Conservation (phyloP, 305 asterid genomes). For the Fraxinus latifolia region DNA sequence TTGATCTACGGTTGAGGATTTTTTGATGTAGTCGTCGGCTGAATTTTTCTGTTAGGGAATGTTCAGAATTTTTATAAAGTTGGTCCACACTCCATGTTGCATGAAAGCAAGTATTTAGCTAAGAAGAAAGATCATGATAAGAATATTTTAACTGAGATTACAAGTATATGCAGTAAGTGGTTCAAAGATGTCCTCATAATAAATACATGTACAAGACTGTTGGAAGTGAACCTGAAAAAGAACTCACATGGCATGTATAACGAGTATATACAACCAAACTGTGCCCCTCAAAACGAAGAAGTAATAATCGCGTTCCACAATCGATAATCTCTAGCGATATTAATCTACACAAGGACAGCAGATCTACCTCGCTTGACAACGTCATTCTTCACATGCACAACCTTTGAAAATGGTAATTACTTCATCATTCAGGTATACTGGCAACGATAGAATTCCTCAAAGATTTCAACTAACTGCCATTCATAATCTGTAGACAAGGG, state of each 20-base stretch:
- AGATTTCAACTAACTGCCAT: not conserved
- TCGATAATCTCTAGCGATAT: not conserved
- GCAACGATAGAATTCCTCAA: not conserved
- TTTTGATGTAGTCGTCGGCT: not conserved
- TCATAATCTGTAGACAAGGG: not conserved
- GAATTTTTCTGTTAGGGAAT: not conserved
- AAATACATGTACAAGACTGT: not conserved
- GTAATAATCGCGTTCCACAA: slow-evolving; percentile 14
- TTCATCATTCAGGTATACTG: not conserved
- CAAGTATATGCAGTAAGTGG: not conserved
- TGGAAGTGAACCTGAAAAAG: not conserved
- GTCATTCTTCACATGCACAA: not conserved
- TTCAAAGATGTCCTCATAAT: not conserved
- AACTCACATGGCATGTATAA: not conserved
- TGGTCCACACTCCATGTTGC: not conserved
- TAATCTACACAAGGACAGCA: not conserved
- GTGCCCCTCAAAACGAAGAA: slow-evolving; percentile 13
- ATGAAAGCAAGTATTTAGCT: not conserved
- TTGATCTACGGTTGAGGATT: not conserved
- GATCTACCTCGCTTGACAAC: not conserved
- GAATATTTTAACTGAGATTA: not conserved
- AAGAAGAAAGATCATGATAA: not conserved
- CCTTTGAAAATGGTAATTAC: not conserved
- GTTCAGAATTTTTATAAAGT: not conserved
- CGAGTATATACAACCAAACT: not conserved